Evolutionary conservation across 2,329 filamentous ascomycete genomes (phyloP).

Genomic region (Trichophyton simii): DNA sequence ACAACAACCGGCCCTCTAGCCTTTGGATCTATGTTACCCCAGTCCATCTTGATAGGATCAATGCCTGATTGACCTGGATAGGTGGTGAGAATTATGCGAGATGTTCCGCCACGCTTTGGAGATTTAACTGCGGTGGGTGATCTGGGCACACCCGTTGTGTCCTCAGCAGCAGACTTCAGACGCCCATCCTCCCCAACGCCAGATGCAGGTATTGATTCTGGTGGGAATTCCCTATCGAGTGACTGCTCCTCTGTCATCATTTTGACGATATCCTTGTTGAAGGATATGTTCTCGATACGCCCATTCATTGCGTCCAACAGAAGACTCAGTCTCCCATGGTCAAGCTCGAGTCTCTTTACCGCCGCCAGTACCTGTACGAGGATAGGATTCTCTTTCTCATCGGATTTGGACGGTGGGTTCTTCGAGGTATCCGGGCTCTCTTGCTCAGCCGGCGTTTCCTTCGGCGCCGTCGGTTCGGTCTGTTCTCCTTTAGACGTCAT

Average conservation of each 20-base stretch:
- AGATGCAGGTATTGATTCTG: neutral
- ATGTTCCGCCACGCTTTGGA: conserved; percentile 2
- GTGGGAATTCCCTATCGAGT: neutral
- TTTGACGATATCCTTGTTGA: conserved; percentile 2
- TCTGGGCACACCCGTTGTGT: neutral
- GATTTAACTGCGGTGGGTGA: neutral
- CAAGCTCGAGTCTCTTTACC: conserved; percentile 9
- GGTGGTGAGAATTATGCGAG: conserved; percentile 57
- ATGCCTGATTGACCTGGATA: conserved; percentile 93
- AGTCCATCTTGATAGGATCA: conserved; percentile 76
- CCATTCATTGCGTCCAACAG: neutral
- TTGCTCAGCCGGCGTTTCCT: neutral
- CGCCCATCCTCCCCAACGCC: neutral
- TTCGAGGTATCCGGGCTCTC: neutral
- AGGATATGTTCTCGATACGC: neutral
- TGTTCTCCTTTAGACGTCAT: neutral
- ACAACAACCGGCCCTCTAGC: conserved; percentile 80
- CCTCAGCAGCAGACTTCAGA: neutral
- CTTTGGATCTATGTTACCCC: conserved; percentile 65
- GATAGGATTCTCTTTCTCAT: neutral
- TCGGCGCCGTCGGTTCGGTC: neutral
- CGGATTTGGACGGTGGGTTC: neutral
- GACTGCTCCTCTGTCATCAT: conserved; percentile 1
- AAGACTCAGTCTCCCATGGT: conserved; percentile 6
- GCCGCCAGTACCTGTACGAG: conserved; percentile 7